Percentiles rank a stretch among this genome's conserved stretches.
These are phyloP conservation scores for Cryoendolithus antarcticus DNA, from an alignment of 2,329 filamentous ascomycete species.

Conservation along the genomic window DNA sequence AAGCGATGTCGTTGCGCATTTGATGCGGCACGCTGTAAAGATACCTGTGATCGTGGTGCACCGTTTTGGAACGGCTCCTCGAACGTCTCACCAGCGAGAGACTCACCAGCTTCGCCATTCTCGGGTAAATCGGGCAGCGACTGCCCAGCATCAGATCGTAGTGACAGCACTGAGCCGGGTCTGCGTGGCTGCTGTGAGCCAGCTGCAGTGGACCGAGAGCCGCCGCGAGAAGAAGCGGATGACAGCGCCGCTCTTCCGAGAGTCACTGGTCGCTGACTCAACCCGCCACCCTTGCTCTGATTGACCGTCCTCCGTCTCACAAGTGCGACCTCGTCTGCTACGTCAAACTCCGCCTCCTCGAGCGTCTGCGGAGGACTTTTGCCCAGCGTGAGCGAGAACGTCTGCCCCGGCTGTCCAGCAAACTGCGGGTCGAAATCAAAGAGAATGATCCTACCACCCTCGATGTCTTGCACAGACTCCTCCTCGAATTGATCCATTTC, in stretches of 20 bases:
- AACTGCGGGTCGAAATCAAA: conserved; percentile 24
- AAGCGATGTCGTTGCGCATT: conserved; percentile 61
- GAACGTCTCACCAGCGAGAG: conserved; percentile 8
- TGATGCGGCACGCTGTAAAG: conserved; percentile 33
- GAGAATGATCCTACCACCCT: conserved; percentile 25
- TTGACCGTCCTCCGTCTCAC: conserved; percentile 25
- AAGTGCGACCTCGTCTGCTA: conserved; percentile 23
- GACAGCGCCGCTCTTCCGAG: conserved; percentile 24
- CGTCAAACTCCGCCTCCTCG: conserved; percentile 22
- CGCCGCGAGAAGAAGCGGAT: conserved; percentile 3
- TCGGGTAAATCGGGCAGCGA: conserved; percentile 23
- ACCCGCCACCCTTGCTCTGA: conserved; percentile 18
- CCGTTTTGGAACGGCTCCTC: conserved; percentile 25
- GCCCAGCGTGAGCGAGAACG: conserved; percentile 23
- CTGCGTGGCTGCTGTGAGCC: not conserved
- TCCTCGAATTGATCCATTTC: conserved; percentile 17
- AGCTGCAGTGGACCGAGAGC: not conserved
- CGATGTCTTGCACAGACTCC: conserved; percentile 22
- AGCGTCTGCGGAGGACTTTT: conserved; percentile 22
- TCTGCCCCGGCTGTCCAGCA: conserved; percentile 25
- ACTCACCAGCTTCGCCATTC: conserved; percentile 14
- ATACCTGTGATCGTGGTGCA: conserved; percentile 21
- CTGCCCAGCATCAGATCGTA: conserved; percentile 16
- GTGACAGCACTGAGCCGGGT: conserved; percentile 12
- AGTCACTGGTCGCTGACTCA: conserved; percentile 20